Evolutionary conservation across 164 flowering plant genomes (phyloP).

Genomic region (Euptelea pleiosperma): DNA sequence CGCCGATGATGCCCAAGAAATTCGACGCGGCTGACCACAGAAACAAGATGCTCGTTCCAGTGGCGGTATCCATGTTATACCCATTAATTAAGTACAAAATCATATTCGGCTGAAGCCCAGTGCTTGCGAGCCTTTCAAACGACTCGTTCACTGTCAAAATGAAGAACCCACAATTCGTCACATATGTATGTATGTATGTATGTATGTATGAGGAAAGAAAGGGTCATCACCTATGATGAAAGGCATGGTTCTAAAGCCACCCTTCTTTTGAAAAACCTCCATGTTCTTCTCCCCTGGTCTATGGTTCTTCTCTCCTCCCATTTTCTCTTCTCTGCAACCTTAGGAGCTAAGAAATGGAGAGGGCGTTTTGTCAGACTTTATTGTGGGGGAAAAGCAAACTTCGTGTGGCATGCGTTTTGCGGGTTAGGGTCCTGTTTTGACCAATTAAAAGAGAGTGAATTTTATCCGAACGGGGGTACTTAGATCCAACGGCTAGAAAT

Average conservation of each 20-base stretch:
- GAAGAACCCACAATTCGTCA: neutral
- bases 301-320: no score
- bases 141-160: neutral
- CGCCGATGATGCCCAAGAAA: slow-evolving; percentile 40
- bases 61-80: neutral
- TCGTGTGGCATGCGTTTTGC: no score
- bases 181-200: no score
- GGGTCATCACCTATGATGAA: slow-evolving; percentile 35
- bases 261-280: slow-evolving; percentile 17
- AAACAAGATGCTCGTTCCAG: slow-evolving; percentile 25
- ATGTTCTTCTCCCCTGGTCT: neutral
- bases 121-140: neutral
- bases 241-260: slow-evolving; percentile 49
- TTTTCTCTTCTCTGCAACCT: no score
- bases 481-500: no score
- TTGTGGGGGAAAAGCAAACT: no score
- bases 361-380: no score
- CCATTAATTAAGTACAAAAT: neutral
- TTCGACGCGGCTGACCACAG: slow-evolving; percentile 39
- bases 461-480: no score
- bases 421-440: no score
- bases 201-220: neutral
- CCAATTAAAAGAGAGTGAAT: no score
- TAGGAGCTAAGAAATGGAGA: no score
- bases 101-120: neutral